Base-by-base conservation (phyloP, 1,284 basidiomycete genomes). In the Heimioporus punctisporus region DNA sequence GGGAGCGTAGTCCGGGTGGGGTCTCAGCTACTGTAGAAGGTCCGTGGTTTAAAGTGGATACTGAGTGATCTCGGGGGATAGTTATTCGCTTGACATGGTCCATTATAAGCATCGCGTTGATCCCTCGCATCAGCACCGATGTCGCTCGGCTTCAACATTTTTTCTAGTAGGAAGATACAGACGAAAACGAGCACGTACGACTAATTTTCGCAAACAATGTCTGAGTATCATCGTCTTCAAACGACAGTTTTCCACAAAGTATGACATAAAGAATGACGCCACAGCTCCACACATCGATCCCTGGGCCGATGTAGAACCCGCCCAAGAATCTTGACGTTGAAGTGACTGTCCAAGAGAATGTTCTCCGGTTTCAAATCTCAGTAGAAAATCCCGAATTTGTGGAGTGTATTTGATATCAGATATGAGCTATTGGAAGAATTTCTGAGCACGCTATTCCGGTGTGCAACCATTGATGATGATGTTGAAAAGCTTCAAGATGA, bases 271-370 rank as follows among this genome's bases (percentile, higher is more conserved):
- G 82, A 64, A 98, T 97, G 31, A 97, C 95, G 1, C 95, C 95
- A 55, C 92, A 92, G 64, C 91, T 94, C 95, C 95, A 98, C n/a
- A 97, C 94, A 64, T 98, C 95, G 64, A 97, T 96, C 72, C 97
- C 95, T 0, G 95, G 95, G 0, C 95, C 95, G 2, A 93, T 94
- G 69, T 98, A 98, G 10, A 96, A 80, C 55, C 92, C 92, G 17
- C 95, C 95, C 24, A 89, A 84, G 63, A 98, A 97, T 97, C 76
- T 98, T 98, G 75, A 98, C 87, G 63, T 91, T 92, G 54, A 90
- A 77, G 66, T 90, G 85, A 54, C 90, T 86, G 70, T 92, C 90
- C 24, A 90, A 76, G 19, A 89, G 79, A 17, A 90, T 84, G 63
- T 98, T 98, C 75, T 98, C 95, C 1, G 95, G 95, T 72, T 98